Percentiles rank a stretch among this genome's conserved stretches.
Conservation (phyloP, 495 filamentous ascomycete species). For the Astrothelium macrocarpum region DNA sequence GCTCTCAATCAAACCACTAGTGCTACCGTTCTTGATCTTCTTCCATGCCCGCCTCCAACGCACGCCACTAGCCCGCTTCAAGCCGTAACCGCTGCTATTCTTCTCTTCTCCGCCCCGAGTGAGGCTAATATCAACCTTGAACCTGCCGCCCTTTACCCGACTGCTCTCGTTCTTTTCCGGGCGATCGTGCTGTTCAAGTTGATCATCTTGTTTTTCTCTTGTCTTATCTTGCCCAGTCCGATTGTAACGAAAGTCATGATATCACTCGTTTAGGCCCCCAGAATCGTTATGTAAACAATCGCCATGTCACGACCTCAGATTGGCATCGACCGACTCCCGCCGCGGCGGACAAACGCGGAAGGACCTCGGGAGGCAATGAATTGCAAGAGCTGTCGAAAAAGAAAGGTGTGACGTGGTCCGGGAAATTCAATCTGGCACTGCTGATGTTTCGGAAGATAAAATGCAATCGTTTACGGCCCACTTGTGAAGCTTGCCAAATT, state of each 20-base stretch:
- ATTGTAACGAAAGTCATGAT: background rate
- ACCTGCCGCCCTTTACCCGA: constrained; percentile 5
- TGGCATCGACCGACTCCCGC: constrained; percentile 72
- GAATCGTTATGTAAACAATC: constrained; percentile 5
- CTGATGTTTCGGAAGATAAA: constrained; percentile 54
- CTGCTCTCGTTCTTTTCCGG: constrained; percentile 3
- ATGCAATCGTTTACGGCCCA: constrained; percentile 73
- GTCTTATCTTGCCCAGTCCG: background rate
- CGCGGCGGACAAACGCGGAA: constrained; percentile 53
- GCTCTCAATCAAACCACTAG: background rate
- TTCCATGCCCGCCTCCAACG: constrained; percentile 3
- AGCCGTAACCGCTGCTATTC: constrained; percentile 2
- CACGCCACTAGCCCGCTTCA: background rate
- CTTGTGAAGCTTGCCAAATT: constrained; percentile 79
- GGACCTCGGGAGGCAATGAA: constrained; percentile 86
- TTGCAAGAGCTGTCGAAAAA: constrained; percentile 84
- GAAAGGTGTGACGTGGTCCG: constrained; percentile 50
- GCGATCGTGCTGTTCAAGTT: background rate
- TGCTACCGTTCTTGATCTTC: background rate
- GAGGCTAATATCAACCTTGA: constrained; percentile 7
- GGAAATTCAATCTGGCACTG: background rate
- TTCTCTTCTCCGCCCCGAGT: constrained; percentile 2
- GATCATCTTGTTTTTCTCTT: background rate
- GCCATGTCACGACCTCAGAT: constrained; percentile 66
- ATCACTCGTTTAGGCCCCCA: background rate